Percentiles rank a stretch among this genome's conserved stretches.
These are phyloP conservation scores for Blastomyces gilchristii DNA, from an alignment of 2,329 filamentous ascomycete species.

Conservation along the genomic window DNA sequence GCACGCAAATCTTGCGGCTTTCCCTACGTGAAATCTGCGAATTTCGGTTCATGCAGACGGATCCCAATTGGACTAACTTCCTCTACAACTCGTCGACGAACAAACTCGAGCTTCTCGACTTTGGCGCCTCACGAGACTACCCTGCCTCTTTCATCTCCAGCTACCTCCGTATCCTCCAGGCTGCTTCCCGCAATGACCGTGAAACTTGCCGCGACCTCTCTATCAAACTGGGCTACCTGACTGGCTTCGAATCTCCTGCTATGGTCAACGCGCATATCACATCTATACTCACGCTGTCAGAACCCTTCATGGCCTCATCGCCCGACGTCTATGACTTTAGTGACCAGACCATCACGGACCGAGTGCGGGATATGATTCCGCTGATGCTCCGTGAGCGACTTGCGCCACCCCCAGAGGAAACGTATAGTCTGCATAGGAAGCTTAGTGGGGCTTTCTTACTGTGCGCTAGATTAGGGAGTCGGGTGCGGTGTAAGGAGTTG, in stretches of 20 bases:
- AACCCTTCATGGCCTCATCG: constrained; percentile 70
- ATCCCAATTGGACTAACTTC: constrained; percentile 99
- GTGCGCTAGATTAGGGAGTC: constrained; percentile 75
- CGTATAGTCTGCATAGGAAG: constrained; percentile 90
- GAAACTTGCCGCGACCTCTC: constrained; percentile 56
- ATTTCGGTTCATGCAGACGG: constrained; percentile 97
- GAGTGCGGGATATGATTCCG: constrained; percentile 79
- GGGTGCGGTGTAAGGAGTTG: constrained; percentile 68
- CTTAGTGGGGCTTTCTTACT: constrained; percentile 89
- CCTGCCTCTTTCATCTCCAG: constrained; percentile 66
- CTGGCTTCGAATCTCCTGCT: constrained; percentile 68
- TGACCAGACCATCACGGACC: constrained; percentile 91
- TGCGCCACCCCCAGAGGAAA: constrained; percentile 90
- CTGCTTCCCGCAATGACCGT: constrained; percentile 63
- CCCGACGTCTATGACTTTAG: constrained; percentile 84
- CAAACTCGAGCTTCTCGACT: constrained; percentile 85
- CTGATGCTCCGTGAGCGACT: constrained; percentile 85
- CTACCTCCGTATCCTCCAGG: constrained; percentile 71
- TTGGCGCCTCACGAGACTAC: constrained; percentile 83
- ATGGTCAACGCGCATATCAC: constrained; percentile 91
- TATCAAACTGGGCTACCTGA: constrained; percentile 76
- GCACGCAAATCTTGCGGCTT: constrained; percentile 81
- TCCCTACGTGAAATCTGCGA: constrained; percentile 88
- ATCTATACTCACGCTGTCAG: constrained; percentile 78
- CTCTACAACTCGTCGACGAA: constrained; percentile 65